phyloP scores from a whole-genome alignment of 495 filamentous ascomycete species.

The Tuber calosporum region DNA sequence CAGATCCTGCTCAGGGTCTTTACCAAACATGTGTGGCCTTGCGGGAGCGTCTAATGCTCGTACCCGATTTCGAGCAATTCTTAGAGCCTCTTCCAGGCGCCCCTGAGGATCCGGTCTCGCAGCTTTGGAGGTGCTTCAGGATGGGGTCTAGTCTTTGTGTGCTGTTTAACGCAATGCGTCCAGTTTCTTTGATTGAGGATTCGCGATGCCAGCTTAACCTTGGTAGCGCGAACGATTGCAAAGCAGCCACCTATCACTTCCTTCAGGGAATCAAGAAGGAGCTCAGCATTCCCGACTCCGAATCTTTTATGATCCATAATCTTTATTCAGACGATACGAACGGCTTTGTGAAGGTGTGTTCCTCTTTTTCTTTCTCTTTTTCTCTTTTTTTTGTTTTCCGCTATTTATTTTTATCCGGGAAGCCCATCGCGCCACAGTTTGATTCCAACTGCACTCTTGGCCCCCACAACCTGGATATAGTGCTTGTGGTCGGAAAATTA shows the following conservation, averaged over 20 bases:
- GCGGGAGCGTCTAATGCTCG: conserved; percentile 67
- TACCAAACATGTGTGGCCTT: conserved; percentile 90
- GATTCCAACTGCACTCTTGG: not conserved
- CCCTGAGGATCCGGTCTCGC: conserved; percentile 71
- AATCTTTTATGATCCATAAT: conserved; percentile 87
- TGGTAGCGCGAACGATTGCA: conserved; percentile 40
- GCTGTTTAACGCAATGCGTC: conserved; percentile 78
- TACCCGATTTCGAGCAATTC: conserved; percentile 72
- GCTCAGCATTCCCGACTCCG: conserved; percentile 65
- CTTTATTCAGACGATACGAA: conserved; percentile 90
- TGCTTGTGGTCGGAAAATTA: not conserved
- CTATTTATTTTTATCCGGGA: not conserved
- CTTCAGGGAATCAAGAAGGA: conserved; percentile 62
- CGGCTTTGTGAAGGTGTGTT: conserved; percentile 82
- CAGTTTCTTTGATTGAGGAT: conserved; percentile 56
- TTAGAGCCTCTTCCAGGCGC: conserved; percentile 55
- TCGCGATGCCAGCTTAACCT: conserved; percentile 44
- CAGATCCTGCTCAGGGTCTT: conserved; percentile 77
- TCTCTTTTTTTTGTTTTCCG: not conserved
- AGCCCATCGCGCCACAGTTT: not conserved
- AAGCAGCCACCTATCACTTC: conserved; percentile 65
- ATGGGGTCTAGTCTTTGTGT: conserved; percentile 76
- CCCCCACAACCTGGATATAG: not conserved
- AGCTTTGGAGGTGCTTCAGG: conserved; percentile 81
- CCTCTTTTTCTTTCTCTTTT: conserved; percentile 12